phyloP scores from a whole-genome alignment of 805 yeast species.

The Candida pseudoglaebosa region DNA sequence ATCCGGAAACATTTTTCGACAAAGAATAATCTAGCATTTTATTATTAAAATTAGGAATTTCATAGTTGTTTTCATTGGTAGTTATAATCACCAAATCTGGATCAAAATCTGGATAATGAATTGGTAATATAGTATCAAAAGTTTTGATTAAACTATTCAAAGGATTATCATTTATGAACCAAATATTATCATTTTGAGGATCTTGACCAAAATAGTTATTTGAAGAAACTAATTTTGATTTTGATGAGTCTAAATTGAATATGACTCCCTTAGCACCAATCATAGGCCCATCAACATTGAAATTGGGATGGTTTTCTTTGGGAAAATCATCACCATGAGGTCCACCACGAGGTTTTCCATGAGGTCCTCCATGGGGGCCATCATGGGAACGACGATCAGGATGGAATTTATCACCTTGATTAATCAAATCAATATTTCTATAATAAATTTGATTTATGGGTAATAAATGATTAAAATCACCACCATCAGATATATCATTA shows the following conservation, averaged over 20 bases:
- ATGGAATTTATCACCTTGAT: no score
- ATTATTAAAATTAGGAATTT: background rate
- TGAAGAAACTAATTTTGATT: background rate
- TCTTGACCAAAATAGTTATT: constrained; percentile 28
- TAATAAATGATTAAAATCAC: constrained; percentile 32
- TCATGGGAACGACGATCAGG: no score
- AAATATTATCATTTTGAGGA: constrained; percentile 25
- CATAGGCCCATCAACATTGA: constrained; percentile 3
- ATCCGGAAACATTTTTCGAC: constrained; percentile 13
- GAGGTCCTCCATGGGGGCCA: no score
- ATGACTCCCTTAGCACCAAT: constrained; percentile 9
- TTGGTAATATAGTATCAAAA: constrained; percentile 22
- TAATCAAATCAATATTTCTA: constrained; percentile 11
- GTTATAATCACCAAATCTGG: constrained; percentile 34
- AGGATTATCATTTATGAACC: constrained; percentile 32
- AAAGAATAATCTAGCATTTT: constrained; percentile 7
- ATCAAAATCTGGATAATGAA: constrained; percentile 18
- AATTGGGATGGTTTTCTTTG: no score
- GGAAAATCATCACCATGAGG: no score
- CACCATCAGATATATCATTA: constrained; percentile 19
- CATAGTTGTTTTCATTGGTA: constrained; percentile 25
- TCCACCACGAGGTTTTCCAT: no score
- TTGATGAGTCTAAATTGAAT: background rate
- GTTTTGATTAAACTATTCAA: constrained; percentile 22
- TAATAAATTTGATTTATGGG: constrained; percentile 28